Evolutionary conservation across 2,329 filamentous ascomycete genomes (phyloP), one percentile per base, ranked within the genome.

Genomic region (Aspergillus udagawae): DNA sequence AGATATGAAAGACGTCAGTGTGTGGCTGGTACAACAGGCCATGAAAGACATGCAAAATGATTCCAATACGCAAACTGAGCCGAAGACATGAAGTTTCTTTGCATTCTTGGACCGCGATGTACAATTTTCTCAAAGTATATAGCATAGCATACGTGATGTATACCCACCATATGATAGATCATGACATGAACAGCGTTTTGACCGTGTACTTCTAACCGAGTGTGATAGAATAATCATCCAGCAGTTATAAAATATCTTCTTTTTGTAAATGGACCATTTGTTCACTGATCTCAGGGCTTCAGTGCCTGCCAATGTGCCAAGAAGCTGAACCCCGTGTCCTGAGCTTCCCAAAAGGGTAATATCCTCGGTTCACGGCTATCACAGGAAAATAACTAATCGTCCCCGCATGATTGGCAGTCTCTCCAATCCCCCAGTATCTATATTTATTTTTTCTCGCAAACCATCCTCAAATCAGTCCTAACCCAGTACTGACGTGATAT

Each of bases 1-100:
- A 25, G 79, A 81, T 67, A 75, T 73, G 7, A 70, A 77, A 61
- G 74, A 78, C 54, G 70, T 79, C 27, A 77, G 76, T 61, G 57
- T 75, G 8, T 72, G 71, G 67, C 57, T 81, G 55, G 74, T 79
- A 2, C 71, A 79, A 55, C 69, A 72, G 52, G 75, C 73, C 8
- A 48, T 73, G 60, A 68, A 68, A 57, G 68, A 71, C 41, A 14
- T 25, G 23, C 20, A 47, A 12, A 25, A 23, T 23, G 10, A 14
- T 17, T 23, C 21, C 21, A 23, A 21, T 5, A 25, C 10, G 14
- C 21, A 12, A 27, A 7, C 21, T 23, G 20, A 23, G 1, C n/a
- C 12, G 23, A 47, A 25, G 21, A 7, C 21, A 47, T 47, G 23
- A 47, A 14, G 21, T 14, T 47, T 8, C 14, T 14, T 27, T 23